Evolutionary conservation across 768 basidiomycete species (phyloP), one percentile per base, ranked within the genome.

Genomic region (Gymnopilus junonius): DNA sequence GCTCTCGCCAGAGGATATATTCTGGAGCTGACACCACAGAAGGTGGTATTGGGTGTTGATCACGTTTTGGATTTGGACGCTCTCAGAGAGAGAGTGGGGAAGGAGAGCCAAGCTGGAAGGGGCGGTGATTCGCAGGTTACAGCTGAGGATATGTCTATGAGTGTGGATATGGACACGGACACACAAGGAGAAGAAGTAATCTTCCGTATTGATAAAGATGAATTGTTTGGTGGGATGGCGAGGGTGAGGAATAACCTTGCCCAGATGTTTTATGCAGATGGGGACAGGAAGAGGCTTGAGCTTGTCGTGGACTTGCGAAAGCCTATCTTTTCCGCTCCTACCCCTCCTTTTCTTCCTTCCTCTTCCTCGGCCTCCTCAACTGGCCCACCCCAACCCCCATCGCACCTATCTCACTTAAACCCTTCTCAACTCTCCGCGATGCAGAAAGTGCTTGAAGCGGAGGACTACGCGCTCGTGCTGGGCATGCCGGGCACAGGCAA

Each of bases 401-500:
- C 57, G 17, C 8, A 50, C 15, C 21, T 17, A 14, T 23, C 29
- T 21, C 29, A 35, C 42, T 78, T 98, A 17, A 98, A 98, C 69
- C 65, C 74, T 0, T 88, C 87, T 59, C 97, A 99, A 76, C 78
- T 69, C 67, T 73, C 74, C 7, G 97, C 96, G 1, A 83, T 97
- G 73, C 74, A 77, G 21, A 91, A 88, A 68, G 93, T 91, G 2
- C 73, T 99, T 25, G 77, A 82, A 6, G 94, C 97, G 1, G 79
- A 85, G 61, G 95, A 99, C 74, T 99, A 98, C 72, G 91, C 96
- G 1, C 77, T 99, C 60, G 86, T 99, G 27, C 81, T 99, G 7
- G 97, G 97, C 15, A 98, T 99, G 97, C 97, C 97, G 8, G 97
- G 97, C 0, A 99, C 97, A 4, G 97, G 97, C 8, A 99, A 99